Evolutionary conservation across 1,139 yeast species (phyloP), one percentile per base, ranked within the genome.

Genomic region (Magnusiomyces paraingens): DNA sequence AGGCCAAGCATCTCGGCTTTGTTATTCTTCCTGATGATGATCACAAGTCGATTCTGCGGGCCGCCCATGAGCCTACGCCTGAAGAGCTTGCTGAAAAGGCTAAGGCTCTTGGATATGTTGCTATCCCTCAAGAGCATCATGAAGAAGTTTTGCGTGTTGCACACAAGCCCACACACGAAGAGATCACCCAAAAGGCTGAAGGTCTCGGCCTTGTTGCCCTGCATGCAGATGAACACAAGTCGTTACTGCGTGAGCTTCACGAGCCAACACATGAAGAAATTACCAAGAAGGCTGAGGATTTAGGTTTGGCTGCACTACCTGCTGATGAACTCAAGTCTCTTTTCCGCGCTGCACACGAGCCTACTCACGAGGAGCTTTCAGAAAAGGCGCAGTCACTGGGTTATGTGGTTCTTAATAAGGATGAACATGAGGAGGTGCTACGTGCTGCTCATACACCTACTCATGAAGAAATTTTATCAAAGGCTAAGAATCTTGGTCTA

Each of bases 351-450:
- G 61, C 63, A 2, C 61, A 61, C 10, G 54, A 63, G 38, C 68
- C 68, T 2, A 57, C 62, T 1, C 58, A 58, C 52, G 63, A 57
- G n/a, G 77, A 76, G 46, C 69, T 80, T 21, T 77, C 77, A 57
- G 65, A 70, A 10, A 79, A 75, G 62, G 83, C 82, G 1, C 67
- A 73, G 43, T 58, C 64, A 3, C 60, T 69, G 20, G 75, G 74
- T 2, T 64, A 63, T 49, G 50, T 46, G 20, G 50, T 50, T 15
- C 47, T 50, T 3, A 35, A 51, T 17, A 48, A 40, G 29, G 42
- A 22, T 2, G 54, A 55, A 6, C 52, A 55, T 35, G 47, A 47
- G 14, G 52, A 47, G 5, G 48, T 53, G 18, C 43, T 45, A 10
- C 49, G 51, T 18, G 55, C 59, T 20, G 60, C 62, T 1, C 35